Evolutionary conservation across 2,329 filamentous ascomycete species (phyloP), one percentile per base, ranked within the genome.

Genomic region (Dissoconium aciculare): DNA sequence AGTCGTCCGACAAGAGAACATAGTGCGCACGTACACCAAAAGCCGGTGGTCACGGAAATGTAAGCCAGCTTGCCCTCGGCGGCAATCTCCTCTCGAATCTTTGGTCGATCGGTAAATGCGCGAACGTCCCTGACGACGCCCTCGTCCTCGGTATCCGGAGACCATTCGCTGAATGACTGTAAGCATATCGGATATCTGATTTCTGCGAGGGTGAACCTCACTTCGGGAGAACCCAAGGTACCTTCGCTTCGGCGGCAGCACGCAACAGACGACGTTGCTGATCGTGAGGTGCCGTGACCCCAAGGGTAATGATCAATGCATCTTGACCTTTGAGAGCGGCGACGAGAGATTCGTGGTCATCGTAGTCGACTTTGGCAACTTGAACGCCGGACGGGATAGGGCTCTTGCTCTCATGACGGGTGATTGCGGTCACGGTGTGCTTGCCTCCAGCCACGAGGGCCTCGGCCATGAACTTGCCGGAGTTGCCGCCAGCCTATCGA

Each of bases 361-460:
- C 42, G 47, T 72, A 72, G 52, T 69, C 51, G 34, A 66, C 48
- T 14, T 43, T 47, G 13, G 51, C 55, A 19, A 59, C 45, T 4
- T 44, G 41, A 26, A 65, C 48, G 12, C 51, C 60, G 0, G 44
- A 38, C 5, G 60, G 62, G 3, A 68, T 49, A 0, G 41, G 53
- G 35, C 40, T 51, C 3, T 46, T 57, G 40, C 62, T 64, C 16
- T 55, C 58, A 2, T 39, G 31, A 26, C 66, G 64, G 2, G 60
- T 61, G 24, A 71, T 48, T 36, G 63, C 63, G 1, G 65, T 70
- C 36, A 71, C 48, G 10, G 42, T 59, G 45, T 66, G 62, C 27
- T 59, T 58, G 32, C 61, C 61, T 15, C 53, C 56, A 21, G 53
- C 50, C 26, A 63, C 42, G 4, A 67, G 50, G n/a, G 53, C 53